Percentiles rank a stretch among this genome's conserved stretches.
These are phyloP conservation scores for Rhynchosporium graminicola DNA, from an alignment of 2,329 filamentous ascomycete species.

Conservation along the genomic window DNA sequence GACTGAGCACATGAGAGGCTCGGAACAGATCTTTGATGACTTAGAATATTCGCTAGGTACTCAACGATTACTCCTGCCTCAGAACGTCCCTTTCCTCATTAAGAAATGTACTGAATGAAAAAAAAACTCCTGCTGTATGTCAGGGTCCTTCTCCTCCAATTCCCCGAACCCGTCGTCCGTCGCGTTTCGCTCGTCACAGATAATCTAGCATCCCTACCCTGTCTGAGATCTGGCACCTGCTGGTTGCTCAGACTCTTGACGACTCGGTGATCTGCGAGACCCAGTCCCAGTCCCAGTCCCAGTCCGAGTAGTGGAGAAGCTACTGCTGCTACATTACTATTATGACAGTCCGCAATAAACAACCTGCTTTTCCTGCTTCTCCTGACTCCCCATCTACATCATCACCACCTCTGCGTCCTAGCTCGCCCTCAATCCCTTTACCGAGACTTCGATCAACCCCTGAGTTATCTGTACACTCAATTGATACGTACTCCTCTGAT, in stretches of 20 bases:
- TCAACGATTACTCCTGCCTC: no score
- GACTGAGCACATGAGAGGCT: no score
- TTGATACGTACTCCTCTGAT: conserved; percentile 31
- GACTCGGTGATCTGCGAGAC: conserved; percentile 13
- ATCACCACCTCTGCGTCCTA: conserved; percentile 5
- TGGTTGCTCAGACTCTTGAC: conserved; percentile 10
- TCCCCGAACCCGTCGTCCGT: not conserved
- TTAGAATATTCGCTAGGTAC: no score
- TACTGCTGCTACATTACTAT: not conserved
- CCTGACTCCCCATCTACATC: not conserved
- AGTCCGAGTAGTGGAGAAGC: conserved; percentile 6
- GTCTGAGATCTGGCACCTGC: not conserved
- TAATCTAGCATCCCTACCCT: conserved; percentile 12
- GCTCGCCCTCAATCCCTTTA: conserved; percentile 11
- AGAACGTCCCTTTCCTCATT: no score
- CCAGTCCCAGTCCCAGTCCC: not conserved
- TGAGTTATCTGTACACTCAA: conserved; percentile 22
- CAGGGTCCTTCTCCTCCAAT: not conserved
- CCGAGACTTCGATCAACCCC: conserved; percentile 25
- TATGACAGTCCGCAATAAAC: not conserved
- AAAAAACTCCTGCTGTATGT: not conserved
- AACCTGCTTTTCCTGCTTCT: conserved; percentile 12
- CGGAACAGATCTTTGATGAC: no score
- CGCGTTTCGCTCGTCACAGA: conserved; percentile 8
- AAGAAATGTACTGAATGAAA: no score